Evolutionary conservation across 2,329 filamentous ascomycete species (phyloP).

Genomic region (Fusarium palustre): DNA sequence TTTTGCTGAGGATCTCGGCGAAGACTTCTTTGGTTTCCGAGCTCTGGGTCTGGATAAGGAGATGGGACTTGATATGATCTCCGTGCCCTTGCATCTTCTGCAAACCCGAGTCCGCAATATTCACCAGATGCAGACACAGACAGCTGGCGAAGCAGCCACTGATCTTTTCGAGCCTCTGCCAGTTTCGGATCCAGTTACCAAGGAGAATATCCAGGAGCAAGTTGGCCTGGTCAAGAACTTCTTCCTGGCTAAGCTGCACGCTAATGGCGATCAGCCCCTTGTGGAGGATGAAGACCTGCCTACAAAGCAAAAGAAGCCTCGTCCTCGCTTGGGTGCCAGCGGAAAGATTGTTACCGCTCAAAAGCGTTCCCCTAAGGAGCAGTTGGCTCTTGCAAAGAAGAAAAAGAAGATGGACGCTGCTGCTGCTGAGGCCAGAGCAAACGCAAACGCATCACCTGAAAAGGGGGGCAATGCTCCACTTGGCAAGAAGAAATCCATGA

Average conservation of each 20-base stretch:
- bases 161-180: conserved; percentile 76
- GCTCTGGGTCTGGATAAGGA: conserved; percentile 93
- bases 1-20: conserved; percentile 96
- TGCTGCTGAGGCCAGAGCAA: conserved; percentile 61
- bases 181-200: conserved; percentile 80
- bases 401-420: conserved; percentile 81
- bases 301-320: conserved; percentile 84
- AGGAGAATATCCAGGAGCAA: conserved; percentile 80
- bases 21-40: conserved; percentile 99
- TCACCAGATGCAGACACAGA: conserved; percentile 79
- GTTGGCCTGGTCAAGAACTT: conserved; percentile 92
- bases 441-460: conserved; percentile 52
- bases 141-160: conserved; percentile 68
- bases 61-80: conserved; percentile 86
- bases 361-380: conserved; percentile 84
- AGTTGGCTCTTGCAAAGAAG: conserved; percentile 86
- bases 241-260: conserved; percentile 88
- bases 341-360: conserved; percentile 89
- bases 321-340: conserved; percentile 74
- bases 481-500: conserved; percentile 65
- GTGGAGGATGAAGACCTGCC: conserved; percentile 96
- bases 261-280: conserved; percentile 82
- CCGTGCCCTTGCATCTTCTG: conserved; percentile 92
- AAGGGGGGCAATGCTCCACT: conserved; percentile 56
- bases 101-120: conserved; percentile 90